Base-by-base conservation (phyloP, 371 early-diverging fungal genomes). In the Rhizomucor miehei region DNA sequence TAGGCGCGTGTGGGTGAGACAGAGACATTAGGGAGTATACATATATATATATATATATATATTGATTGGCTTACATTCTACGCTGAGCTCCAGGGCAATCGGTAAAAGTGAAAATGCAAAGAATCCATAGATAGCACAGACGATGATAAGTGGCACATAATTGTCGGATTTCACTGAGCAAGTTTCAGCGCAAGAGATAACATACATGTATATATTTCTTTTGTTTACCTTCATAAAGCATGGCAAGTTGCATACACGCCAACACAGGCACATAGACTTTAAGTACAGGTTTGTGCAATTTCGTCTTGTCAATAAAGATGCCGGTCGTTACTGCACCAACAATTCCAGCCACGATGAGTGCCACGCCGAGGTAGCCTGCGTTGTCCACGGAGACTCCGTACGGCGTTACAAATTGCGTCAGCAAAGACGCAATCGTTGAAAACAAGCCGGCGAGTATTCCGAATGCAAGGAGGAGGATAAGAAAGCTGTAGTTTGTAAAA, bases 401-500 rank as follows among this genome's bases (percentile, higher is more conserved):
- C 4, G 89, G 89, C 1, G 38, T 56, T 2, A 84, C 66, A 50
- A 85, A 83, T 56, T 82, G 79, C 6, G 78, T 65, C 54, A 87
- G 66, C 19, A 86, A 59, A 8, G 87, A 83, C 0, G 85, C 72
- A 25, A 82, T 67, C 36, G 84, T 75, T 24, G 84, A 84, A 62
- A 85, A 82, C 50, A 84, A 61, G 19, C 87, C 89, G 52, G 84
- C 78, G 47, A 82, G 60, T 16, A 79, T 57, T 23, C 81, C 84
- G 61, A 86, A 84, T 24, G 79, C 40, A 41, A 71, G 45, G 63
- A 79, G 67, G 38, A 89, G 60, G 50, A 85, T 67, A 20, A 82
- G 54, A 56, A 80, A 89, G 53, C 77, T 66, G 41, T 63, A 70
- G 59, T 85, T 88, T n/a, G 57, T 61, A 17, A 71, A 48, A 34